Evolutionary conservation across 345 rosid genomes (phyloP), one percentile per base, ranked within the genome.

Genomic region (Raphanus sativus): DNA sequence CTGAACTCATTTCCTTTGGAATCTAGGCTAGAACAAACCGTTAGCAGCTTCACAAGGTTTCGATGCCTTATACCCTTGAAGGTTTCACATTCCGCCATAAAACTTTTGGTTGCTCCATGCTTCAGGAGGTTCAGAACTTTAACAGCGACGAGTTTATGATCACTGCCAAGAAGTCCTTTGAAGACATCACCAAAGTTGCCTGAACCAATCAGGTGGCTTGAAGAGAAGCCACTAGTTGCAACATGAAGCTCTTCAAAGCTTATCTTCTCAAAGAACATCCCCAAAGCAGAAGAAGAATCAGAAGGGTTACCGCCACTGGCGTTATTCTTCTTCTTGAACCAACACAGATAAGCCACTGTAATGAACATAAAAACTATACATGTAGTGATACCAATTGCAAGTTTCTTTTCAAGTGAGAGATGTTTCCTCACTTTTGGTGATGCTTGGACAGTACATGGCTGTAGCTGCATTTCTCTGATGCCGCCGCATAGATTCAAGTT

Each of bases 1-100:
- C 79, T 80, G 63, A 80, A 80, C 0, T 75, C 80, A 28, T 70
- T 80, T 48, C 80, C 83, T 38, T 70, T 0, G 3, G 13, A 65
- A 58, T 80, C 83, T 0, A 70, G 36, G 15, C 83, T 75, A 12
- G 83, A 70, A 45, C 83, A 80, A 45, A 71, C 71, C 0, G 80
- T 75, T 58, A 80, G 12, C 50, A 80, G 50, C 30, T 65, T 74
- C 32, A 80, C 76, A 75, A 80, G 80, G 55, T 80, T 80, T 10
- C 83, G 80, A 45, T 80, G 83, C 1, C 80, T 11, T 8, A 75
- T 4, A 21, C 76, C 62, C 12, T 74, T 80, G 5, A 80, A 28
- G 4, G 83, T 11, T 65, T 80, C 83, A 60, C 83, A 80, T 80
- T 80, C 83, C 1, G 83, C 73, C 68, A 75, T 48, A 64, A 80